Percentiles rank a stretch among this genome's conserved stretches.
These are phyloP conservation scores for Yarrowia hollandica DNA, from an alignment of 805 yeast species.

Conservation along the genomic window DNA sequence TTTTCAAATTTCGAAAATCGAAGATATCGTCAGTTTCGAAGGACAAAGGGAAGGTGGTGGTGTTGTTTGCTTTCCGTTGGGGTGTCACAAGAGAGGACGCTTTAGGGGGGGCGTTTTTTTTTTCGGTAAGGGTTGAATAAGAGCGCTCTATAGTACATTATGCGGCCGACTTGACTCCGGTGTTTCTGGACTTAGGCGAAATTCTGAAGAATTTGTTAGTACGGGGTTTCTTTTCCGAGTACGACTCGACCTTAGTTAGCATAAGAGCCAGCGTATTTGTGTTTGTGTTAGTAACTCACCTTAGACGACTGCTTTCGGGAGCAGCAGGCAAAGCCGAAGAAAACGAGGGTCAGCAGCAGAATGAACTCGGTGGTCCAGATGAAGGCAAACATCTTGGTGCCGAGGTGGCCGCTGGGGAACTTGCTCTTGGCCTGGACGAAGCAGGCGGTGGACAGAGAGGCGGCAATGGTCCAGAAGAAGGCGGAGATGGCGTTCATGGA, in stretches of 20 bases:
- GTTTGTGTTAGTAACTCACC: constrained; percentile 2
- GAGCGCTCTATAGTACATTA: constrained; percentile 16
- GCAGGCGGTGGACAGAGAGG: constrained; percentile 68
- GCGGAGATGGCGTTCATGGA: constrained; percentile 36
- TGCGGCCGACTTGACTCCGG: constrained; percentile 16
- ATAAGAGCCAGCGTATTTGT: neutral
- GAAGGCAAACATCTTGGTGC: constrained; percentile 51
- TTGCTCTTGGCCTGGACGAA: constrained; percentile 67
- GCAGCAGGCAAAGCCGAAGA: constrained; percentile 37
- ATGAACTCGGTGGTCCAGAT: constrained; percentile 57
- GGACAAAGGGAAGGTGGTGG: too few species aligned
- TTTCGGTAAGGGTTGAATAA: too few species aligned
- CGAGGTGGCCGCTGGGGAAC: constrained; percentile 47
- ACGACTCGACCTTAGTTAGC: constrained; percentile 19
- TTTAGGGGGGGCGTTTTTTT: too few species aligned
- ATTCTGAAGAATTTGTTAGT: constrained; percentile 26
- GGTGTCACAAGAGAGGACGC: too few species aligned
- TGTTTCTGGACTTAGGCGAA: constrained; percentile 20
- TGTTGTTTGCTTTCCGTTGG: too few species aligned
- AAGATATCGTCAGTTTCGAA: too few species aligned
- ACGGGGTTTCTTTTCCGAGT: constrained; percentile 14
- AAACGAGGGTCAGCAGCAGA: constrained; percentile 38
- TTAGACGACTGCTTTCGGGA: constrained; percentile 19
- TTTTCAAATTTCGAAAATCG: too few species aligned
- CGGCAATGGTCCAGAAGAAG: constrained; percentile 49